These are phyloP conservation scores for Phytophthora tentaculata DNA, from an alignment of 352 stramenopile genomes.

Conservation along the genomic window DNA sequence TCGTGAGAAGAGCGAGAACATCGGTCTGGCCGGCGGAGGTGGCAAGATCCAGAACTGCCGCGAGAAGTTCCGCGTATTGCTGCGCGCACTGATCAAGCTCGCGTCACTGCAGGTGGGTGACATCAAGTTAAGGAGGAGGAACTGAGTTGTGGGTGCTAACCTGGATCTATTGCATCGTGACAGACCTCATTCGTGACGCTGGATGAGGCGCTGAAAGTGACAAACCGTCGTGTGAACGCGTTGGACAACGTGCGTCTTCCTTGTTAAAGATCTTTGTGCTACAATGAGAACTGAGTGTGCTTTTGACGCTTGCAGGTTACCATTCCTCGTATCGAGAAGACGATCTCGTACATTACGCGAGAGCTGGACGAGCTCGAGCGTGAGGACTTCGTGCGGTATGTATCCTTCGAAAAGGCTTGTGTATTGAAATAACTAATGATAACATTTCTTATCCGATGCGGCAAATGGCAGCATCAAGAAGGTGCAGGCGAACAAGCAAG, in stretches of 20 bases:
- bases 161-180: constrained; percentile 43
- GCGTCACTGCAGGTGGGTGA: constrained; percentile 77
- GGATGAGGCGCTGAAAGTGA: constrained; percentile 98
- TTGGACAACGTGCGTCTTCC: constrained; percentile 94
- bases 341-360: constrained; percentile 97
- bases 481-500: constrained; percentile 97
- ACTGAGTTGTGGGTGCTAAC: constrained; percentile 12
- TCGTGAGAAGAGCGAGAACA: constrained; percentile 94
- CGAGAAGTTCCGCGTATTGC: constrained; percentile 87
- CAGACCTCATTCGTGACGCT: constrained; percentile 99
- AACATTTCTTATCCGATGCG: background rate
- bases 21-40: constrained; percentile 96
- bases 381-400: constrained; percentile 93
- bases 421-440: too few relatives aligned
- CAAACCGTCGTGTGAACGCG: constrained; percentile 99
- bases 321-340: constrained; percentile 97
- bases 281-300: background rate
- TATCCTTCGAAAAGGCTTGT: too few relatives aligned
- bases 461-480: constrained; percentile 94
- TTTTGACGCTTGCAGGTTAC: constrained; percentile 83
- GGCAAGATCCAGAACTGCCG: constrained; percentile 97
- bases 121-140: background rate
- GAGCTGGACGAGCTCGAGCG: constrained; percentile 99
- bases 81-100: constrained; percentile 89
- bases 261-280: background rate